Evolutionary conservation across 257 asterid species (phyloP).

Genomic region (Nicotiana undulata): DNA sequence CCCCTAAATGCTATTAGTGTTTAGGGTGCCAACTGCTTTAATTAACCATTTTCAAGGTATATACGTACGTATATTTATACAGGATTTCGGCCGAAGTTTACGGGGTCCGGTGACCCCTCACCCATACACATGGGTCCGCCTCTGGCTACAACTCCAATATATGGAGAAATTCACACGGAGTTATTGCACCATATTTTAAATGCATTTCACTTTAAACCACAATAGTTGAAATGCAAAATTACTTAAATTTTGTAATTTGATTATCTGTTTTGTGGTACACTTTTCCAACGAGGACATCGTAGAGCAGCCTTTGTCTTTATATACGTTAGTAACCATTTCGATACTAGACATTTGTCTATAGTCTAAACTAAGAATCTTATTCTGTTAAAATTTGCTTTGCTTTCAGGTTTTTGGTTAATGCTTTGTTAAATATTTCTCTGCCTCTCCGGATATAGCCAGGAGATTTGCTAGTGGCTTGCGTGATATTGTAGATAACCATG

Average conservation of each 20-base stretch:
- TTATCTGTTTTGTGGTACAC: not conserved
- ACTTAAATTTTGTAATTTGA: not conserved
- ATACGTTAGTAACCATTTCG: not conserved
- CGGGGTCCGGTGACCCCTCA: too few relatives aligned
- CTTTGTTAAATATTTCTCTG: slow-evolving; percentile 18
- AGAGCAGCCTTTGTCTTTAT: not conserved
- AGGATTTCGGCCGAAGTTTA: too few relatives aligned
- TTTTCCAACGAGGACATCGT: not conserved
- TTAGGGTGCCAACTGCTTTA: too few relatives aligned
- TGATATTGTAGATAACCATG: slow-evolving; percentile 35
- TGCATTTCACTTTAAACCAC: not conserved
- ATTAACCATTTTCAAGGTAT: too few relatives aligned
- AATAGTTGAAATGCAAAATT: not conserved
- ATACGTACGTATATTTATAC: too few relatives aligned
- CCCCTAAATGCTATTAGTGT: too few relatives aligned
- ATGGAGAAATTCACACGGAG: not conserved
- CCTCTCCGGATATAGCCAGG: slow-evolving; percentile 5
- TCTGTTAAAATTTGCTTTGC: not conserved
- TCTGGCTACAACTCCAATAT: not conserved
- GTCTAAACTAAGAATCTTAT: not conserved
- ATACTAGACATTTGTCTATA: not conserved
- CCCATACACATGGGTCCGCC: too few relatives aligned
- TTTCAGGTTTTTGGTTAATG: not conserved
- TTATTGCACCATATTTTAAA: not conserved
- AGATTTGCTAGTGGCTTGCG: slow-evolving; percentile 7